Evolutionary conservation across 1,139 yeast genomes (phyloP).

Genomic region (Diutina scorzettiae): DNA sequence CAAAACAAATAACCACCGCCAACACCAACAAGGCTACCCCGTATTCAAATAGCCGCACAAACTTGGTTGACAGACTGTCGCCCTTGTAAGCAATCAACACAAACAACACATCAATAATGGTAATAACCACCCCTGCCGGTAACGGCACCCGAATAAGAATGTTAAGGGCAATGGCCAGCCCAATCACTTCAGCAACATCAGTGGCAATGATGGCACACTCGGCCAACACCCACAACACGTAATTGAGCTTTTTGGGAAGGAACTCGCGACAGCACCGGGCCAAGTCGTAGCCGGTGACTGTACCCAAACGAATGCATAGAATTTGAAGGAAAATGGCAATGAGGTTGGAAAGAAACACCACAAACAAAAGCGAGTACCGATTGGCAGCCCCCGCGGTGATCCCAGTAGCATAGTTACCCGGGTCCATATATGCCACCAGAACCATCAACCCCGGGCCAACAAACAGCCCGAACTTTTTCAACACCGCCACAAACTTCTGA

Average conservation of each 20-base stretch:
- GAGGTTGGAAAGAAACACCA: constrained; percentile 1
- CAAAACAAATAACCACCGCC: constrained; percentile 62
- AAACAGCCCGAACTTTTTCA: constrained; percentile 40
- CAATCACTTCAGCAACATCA: constrained; percentile 79
- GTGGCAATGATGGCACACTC: constrained; percentile 78
- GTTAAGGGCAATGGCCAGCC: constrained; percentile 76
- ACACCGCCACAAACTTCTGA: too few species aligned
- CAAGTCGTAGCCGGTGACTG: constrained; percentile 64
- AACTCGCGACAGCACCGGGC: constrained; percentile 57
- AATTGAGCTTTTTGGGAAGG: constrained; percentile 50
- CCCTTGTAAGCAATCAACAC: constrained; percentile 68
- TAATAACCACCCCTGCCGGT: constrained; percentile 67
- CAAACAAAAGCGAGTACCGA: constrained; percentile 1
- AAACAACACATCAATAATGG: constrained; percentile 59
- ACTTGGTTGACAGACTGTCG: constrained; percentile 49
- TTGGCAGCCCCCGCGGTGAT: constrained; percentile 6
- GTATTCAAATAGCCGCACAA: constrained; percentile 54
- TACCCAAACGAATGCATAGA: constrained; percentile 1
- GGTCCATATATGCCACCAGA: constrained; percentile 6
- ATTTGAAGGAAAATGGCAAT: constrained; percentile 5
- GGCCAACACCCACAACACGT: constrained; percentile 50
- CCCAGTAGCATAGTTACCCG: constrained; percentile 5
- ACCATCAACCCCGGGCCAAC: constrained; percentile 4
- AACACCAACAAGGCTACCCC: constrained; percentile 57
- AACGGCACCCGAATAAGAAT: constrained; percentile 57